Percentiles rank a stretch among this genome's conserved stretches.
Conservation (phyloP, 805 yeast species). For the Wickerhamiella kazuoi region DNA sequence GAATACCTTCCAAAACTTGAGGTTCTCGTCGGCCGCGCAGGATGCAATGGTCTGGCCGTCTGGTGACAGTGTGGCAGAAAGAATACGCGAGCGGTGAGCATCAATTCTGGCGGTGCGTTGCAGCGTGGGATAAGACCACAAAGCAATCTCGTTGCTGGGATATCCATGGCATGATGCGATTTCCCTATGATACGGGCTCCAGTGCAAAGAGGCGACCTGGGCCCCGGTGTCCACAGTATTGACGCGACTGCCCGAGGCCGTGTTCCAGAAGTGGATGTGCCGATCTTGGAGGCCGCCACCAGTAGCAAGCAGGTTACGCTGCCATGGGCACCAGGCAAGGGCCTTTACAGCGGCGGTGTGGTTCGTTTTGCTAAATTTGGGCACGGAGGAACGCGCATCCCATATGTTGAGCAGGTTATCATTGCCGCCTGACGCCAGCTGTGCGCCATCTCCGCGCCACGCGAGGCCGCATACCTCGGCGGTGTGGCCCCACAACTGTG, state of each 20-base stretch:
- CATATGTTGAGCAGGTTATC: constrained; percentile 85
- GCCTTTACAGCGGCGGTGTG: constrained; percentile 96
- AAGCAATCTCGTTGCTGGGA: constrained; percentile 67
- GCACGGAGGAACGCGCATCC: constrained; percentile 60
- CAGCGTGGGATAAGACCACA: constrained; percentile 72
- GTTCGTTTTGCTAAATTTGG: constrained; percentile 55
- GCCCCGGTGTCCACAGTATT: constrained; percentile 82
- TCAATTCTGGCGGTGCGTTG: constrained; percentile 79
- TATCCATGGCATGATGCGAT: constrained; percentile 88
- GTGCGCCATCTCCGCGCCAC: constrained; percentile 70
- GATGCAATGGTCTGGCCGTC: constrained; percentile 85
- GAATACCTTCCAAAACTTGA: constrained; percentile 86
- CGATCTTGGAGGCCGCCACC: constrained; percentile 93
- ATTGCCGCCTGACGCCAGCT: constrained; percentile 83
- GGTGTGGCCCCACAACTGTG: constrained; percentile 43
- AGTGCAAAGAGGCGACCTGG: constrained; percentile 80
- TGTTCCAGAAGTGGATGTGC: constrained; percentile 86
- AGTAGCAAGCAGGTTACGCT: constrained; percentile 66
- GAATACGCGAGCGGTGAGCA: constrained; percentile 81
- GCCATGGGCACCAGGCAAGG: constrained; percentile 85
- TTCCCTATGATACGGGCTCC: constrained; percentile 55
- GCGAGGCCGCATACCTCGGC: constrained; percentile 90
- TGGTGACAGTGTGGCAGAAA: constrained; percentile 71
- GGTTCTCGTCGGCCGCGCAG: constrained; percentile 88
- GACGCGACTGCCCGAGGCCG: constrained; percentile 72